These are phyloP conservation scores for Aspergillus clavatus DNA, from an alignment of 2,329 filamentous ascomycete genomes.

Conservation along the genomic window DNA sequence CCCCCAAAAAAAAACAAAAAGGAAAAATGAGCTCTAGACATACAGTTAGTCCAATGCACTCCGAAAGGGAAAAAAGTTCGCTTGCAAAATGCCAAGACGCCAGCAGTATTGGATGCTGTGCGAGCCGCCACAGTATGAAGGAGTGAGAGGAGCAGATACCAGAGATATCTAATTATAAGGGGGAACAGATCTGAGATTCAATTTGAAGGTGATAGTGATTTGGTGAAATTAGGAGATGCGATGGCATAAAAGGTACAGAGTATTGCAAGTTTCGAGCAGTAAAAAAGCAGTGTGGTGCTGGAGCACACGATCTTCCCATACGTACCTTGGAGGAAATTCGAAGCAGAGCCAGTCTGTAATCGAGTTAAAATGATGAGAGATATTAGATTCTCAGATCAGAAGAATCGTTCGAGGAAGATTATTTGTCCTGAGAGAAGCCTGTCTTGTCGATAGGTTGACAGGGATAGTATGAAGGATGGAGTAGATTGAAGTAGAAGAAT, in stretches of 20 bases:
- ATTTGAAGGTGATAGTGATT: background rate
- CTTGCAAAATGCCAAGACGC: conserved; percentile 33
- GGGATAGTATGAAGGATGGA: conserved; percentile 22
- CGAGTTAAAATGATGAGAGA: background rate
- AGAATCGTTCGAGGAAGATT: conserved; percentile 3
- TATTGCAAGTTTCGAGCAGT: conserved; percentile 19
- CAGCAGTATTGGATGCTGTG: conserved; percentile 18
- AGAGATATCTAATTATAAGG: conserved; percentile 2
- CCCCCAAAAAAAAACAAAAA: too few species aligned
- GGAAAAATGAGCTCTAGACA: conserved; percentile 21
- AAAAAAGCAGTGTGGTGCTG: conserved; percentile 12
- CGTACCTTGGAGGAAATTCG: conserved; percentile 17
- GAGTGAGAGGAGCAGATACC: conserved; percentile 3
- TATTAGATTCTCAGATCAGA: background rate
- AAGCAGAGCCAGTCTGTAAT: conserved; percentile 11
- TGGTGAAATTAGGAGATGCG: conserved; percentile 3
- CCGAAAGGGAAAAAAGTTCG: conserved; percentile 25
- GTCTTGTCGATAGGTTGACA: conserved; percentile 26
- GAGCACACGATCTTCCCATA: conserved; percentile 18
- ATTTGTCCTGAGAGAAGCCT: conserved; percentile 8
- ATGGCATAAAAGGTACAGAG: conserved; percentile 18
- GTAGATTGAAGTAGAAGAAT: conserved; percentile 13
- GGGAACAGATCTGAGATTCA: conserved; percentile 1
- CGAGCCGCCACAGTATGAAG: conserved; percentile 9
- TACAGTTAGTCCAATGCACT: conserved; percentile 23